Conservation (phyloP, 257 asterid genomes). For the Pogostemon cablin region DNA sequence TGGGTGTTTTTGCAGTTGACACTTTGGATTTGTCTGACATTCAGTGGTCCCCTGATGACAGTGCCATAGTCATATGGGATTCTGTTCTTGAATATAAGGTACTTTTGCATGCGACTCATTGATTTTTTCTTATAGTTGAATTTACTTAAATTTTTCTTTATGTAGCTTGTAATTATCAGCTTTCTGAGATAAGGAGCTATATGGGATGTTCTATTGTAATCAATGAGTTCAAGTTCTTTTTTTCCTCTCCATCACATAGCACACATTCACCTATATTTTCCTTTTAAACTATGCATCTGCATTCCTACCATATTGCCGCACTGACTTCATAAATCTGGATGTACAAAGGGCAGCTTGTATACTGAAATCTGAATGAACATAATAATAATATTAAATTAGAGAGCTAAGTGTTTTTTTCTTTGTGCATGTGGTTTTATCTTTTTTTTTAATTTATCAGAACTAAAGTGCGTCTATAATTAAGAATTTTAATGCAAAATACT, state of each 20-base stretch:
- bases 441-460: neutral
- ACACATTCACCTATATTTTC: neutral
- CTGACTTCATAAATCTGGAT: constrained; percentile 9
- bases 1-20: constrained; percentile 95
- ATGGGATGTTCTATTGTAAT: neutral
- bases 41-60: constrained; percentile 98
- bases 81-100: constrained; percentile 97
- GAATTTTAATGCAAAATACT: neutral
- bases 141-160: neutral
- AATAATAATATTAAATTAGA: neutral
- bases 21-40: constrained; percentile 92
- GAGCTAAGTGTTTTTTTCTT: neutral
- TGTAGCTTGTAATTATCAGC: constrained; percentile 11
- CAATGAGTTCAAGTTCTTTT: constrained; percentile 3
- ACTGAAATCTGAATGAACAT: constrained; percentile 8
- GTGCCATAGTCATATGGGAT: constrained; percentile 98
- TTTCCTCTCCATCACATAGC: constrained; percentile 8
- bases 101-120: constrained; percentile 12
- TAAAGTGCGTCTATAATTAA: neutral
- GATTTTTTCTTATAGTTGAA: constrained; percentile 3
- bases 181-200: constrained; percentile 17
- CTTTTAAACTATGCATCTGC: neutral
- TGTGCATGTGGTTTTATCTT: neutral
- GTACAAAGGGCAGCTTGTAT: neutral
- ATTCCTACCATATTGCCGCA: neutral